Conservation (phyloP, 495 filamentous ascomycete species). For the Pyronema omphalodes region DNA sequence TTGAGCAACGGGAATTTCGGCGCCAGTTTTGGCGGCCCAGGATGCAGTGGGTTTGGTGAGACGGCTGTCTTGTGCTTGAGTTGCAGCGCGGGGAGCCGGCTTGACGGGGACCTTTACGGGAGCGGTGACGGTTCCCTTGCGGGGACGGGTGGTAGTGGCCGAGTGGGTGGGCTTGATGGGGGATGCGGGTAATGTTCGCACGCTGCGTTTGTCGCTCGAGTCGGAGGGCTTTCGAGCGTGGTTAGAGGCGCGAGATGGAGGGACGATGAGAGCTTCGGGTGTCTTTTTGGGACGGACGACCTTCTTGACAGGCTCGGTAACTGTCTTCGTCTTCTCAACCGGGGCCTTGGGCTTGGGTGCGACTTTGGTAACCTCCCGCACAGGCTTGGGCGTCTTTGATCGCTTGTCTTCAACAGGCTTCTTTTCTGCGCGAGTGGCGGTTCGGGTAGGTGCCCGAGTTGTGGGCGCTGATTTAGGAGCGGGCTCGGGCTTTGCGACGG, state of each 20-base stretch:
- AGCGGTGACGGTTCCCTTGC: conserved; percentile 3
- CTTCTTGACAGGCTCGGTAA: not conserved
- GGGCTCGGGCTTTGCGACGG: too few species aligned
- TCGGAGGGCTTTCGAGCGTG: not conserved
- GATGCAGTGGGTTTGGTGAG: conserved; percentile 7
- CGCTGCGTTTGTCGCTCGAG: not conserved
- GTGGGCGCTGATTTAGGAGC: too few species aligned
- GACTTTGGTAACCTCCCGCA: conserved; percentile 5
- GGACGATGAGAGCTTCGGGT: not conserved
- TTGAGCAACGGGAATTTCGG: conserved; percentile 12
- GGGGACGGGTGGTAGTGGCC: not conserved
- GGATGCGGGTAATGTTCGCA: too few species aligned
- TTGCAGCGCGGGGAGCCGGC: conserved; percentile 13
- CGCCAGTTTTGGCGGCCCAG: conserved; percentile 8
- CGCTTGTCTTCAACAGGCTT: conserved; percentile 7
- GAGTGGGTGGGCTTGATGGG: conserved; percentile 7
- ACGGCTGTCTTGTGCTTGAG: conserved; percentile 5
- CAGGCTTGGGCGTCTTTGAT: conserved; percentile 4
- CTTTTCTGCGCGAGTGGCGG: conserved; percentile 1
- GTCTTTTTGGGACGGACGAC: not conserved
- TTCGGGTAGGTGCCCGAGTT: not conserved
- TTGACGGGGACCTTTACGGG: conserved; percentile 9
- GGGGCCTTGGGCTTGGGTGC: conserved; percentile 13
- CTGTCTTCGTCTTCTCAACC: not conserved
- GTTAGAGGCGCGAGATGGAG: not conserved